Percentiles rank a stretch among this genome's conserved stretches.
These are phyloP conservation scores for Solanum chiquidenum DNA, from an alignment of 257 asterid genomes.

Conservation along the genomic window DNA sequence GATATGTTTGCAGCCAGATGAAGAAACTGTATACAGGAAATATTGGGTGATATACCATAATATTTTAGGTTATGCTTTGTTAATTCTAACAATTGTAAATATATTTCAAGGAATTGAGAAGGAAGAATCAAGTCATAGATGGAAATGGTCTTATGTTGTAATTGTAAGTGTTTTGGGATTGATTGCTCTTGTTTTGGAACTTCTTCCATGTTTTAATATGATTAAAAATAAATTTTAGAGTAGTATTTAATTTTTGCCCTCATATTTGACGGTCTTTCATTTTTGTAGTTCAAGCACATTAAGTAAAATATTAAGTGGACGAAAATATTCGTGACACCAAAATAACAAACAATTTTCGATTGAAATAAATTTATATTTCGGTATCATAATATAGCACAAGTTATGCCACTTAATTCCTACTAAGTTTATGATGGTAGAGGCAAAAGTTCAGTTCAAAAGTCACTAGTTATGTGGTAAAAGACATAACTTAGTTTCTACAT, in stretches of 20 bases:
- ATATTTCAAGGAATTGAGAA: conserved; percentile 31
- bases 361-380: neutral
- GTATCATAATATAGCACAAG: neutral
- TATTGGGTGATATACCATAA: conserved; percentile 30
- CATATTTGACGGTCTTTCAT: neutral
- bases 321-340: neutral
- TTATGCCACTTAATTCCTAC: neutral
- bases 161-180: conserved; percentile 20
- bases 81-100: conserved; percentile 18
- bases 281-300: neutral
- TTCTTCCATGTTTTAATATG: conserved; percentile 4
- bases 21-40: conserved; percentile 9
- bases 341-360: neutral
- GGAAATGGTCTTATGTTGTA: conserved; percentile 27
- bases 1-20: conserved; percentile 15
- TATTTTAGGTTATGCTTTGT: conserved; percentile 23
- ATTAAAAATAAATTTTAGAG: neutral
- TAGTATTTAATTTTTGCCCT: neutral
- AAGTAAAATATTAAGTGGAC: neutral
- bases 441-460: neutral
- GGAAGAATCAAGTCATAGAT: conserved; percentile 3
- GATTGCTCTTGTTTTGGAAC: conserved; percentile 13
- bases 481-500: neutral
- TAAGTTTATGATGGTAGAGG: neutral
- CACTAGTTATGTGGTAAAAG: neutral